A percentile compares a stretch with the other conserved stretches of the same genome.
phyloP scores from a whole-genome alignment of 768 basidiomycete species.

The Termitomyces sp. region DNA sequence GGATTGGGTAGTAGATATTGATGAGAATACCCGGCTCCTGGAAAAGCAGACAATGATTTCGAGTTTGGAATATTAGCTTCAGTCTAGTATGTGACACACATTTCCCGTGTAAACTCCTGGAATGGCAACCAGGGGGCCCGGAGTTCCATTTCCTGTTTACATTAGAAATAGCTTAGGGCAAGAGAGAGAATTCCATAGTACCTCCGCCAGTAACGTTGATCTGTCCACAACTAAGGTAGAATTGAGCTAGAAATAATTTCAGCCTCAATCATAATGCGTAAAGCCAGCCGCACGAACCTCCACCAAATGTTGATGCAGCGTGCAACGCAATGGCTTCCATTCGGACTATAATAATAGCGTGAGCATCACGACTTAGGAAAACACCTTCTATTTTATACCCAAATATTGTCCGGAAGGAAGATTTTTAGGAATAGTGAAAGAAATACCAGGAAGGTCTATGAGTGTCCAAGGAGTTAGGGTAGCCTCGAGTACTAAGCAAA shows the following conservation, averaged over 20 bases:
- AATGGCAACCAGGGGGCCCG: constrained; percentile 21
- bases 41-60: background rate
- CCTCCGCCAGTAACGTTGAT: constrained; percentile 36
- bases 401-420: constrained; percentile 33
- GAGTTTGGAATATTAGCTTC: background rate
- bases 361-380: background rate
- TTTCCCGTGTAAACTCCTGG: constrained; percentile 23
- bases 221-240: constrained; percentile 32
- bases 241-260: constrained; percentile 17
- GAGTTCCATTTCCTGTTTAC: constrained; percentile 17
- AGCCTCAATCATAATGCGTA: background rate
- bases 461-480: background rate
- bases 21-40: constrained; percentile 18
- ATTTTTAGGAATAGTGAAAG: constrained; percentile 28
- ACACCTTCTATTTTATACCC: background rate
- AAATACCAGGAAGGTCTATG: constrained; percentile 17
- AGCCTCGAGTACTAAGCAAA: background rate
- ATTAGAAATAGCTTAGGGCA: background rate
- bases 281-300: constrained; percentile 21
- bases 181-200: constrained; percentile 5
- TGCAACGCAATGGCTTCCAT: constrained; percentile 36
- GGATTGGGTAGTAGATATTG: constrained; percentile 21
- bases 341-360: constrained; percentile 17
- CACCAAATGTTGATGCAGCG: constrained; percentile 25
- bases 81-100: constrained; percentile 4